These are phyloP conservation scores for Fusarium sp. DNA, from an alignment of 2,329 filamentous ascomycete genomes.

Conservation along the genomic window DNA sequence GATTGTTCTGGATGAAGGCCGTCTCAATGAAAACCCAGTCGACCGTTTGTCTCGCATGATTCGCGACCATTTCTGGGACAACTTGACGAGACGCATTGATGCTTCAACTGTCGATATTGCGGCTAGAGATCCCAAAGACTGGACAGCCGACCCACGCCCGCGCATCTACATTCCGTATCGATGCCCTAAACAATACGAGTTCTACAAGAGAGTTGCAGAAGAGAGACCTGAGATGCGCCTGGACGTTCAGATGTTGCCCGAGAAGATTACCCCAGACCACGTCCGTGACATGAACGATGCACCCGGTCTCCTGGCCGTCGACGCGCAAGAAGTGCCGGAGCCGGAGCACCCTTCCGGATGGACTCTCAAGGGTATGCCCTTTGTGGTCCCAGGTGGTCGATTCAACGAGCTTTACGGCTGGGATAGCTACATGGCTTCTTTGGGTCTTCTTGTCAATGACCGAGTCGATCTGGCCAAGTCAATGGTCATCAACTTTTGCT, in stretches of 20 bases:
- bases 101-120: slow-evolving; percentile 87
- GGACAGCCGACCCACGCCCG: slow-evolving; percentile 88
- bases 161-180: slow-evolving; percentile 90
- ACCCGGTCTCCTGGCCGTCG: slow-evolving; percentile 89
- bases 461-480: slow-evolving; percentile 87
- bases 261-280: slow-evolving; percentile 81
- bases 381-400: slow-evolving; percentile 95
- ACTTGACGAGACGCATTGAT: slow-evolving; percentile 89
- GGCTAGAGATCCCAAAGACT: slow-evolving; percentile 92
- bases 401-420: slow-evolving; percentile 99
- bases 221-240: slow-evolving; percentile 85
- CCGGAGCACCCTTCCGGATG: slow-evolving; percentile 69
- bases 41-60: slow-evolving; percentile 88
- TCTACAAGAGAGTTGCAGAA: slow-evolving; percentile 83
- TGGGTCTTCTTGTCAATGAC: slow-evolving; percentile 88
- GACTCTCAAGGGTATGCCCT: slow-evolving; percentile 83
- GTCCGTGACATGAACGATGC: slow-evolving; percentile 86
- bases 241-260: slow-evolving; percentile 83
- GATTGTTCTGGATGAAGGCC: slow-evolving; percentile 89
- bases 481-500: slow-evolving; percentile 97
- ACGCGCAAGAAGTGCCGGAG: slow-evolving; percentile 81
- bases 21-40: slow-evolving; percentile 95
- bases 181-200: slow-evolving; percentile 87
- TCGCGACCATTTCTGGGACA: slow-evolving; percentile 91
- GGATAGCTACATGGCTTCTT: slow-evolving; percentile 98